Percentiles rank a stretch among this genome's conserved stretches.
These are phyloP conservation scores for Thermomucor indicae-seudaticae DNA, from an alignment of 371 early-diverging fungal genomes.

Conservation along the genomic window DNA sequence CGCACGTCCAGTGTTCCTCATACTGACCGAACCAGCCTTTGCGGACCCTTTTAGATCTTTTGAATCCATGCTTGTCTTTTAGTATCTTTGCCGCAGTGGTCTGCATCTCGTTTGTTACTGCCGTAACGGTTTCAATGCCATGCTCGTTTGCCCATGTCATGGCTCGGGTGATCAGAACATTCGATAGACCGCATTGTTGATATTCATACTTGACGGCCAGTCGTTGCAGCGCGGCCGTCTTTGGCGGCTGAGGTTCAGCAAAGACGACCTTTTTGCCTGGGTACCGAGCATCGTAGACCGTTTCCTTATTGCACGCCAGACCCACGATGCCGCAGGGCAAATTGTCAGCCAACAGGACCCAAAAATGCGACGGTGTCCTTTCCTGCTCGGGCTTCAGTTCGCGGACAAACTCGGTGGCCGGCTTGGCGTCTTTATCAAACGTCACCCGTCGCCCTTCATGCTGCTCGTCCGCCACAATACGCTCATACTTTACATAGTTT, in stretches of 20 bases:
- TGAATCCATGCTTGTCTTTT: conserved; percentile 27
- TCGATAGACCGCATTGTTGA: conserved; percentile 37
- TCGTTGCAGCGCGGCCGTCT: conserved; percentile 37
- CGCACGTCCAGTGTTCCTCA: conserved; percentile 14
- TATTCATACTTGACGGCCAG: conserved; percentile 31
- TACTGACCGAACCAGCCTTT: conserved; percentile 36
- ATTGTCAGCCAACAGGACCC: conserved; percentile 38
- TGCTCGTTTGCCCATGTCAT: conserved; percentile 35
- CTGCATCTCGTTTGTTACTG: conserved; percentile 30
- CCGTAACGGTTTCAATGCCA: conserved; percentile 31
- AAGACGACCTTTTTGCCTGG: conserved; percentile 8
- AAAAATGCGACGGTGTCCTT: conserved; percentile 37
- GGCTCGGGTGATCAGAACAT: conserved; percentile 33
- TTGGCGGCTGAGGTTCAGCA: conserved; percentile 22
- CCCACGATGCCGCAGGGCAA: conserved; percentile 39
- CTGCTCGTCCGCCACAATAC: conserved; percentile 8
- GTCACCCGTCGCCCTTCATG: conserved; percentile 15
- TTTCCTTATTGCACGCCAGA: conserved; percentile 15
- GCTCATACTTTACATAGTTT: conserved; percentile 21
- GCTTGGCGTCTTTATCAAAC: conserved; percentile 25
- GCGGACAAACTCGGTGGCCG: conserved; percentile 34
- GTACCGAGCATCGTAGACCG: conserved; percentile 19
- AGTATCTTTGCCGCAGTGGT: conserved; percentile 28
- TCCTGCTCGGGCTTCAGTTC: conserved; percentile 21
- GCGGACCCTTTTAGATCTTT: conserved; percentile 16